Percentiles rank a stretch among this genome's conserved stretches.
Conservation (phyloP, 2,329 filamentous ascomycete species). For the Paramyrothecium roridum region DNA sequence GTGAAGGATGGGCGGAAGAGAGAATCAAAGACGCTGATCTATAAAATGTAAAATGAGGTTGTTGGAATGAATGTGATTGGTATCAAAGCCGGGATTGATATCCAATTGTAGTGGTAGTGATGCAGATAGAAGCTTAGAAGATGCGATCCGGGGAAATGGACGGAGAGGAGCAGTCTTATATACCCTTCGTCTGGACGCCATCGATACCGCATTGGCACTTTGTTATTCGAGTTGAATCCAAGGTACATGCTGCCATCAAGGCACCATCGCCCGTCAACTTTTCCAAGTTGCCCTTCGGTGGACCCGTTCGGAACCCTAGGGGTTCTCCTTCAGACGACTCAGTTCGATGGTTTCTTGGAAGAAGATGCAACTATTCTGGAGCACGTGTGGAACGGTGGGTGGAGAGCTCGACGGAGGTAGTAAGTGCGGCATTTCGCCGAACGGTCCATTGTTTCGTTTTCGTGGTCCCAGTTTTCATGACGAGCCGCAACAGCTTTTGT, state of each 20-base stretch:
- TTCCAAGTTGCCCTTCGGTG: neutral
- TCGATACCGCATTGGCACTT: neutral
- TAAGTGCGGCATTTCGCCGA: neutral
- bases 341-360: neutral
- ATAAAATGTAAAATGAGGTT: neutral
- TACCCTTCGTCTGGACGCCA: neutral
- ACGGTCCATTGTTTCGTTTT: neutral
- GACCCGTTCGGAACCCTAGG: neutral
- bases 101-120: neutral
- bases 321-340: neutral
- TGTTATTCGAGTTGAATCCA: neutral
- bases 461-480: neutral
- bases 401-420: neutral
- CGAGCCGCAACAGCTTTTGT: neutral
- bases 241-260: neutral
- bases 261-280: neutral
- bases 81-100: neutral
- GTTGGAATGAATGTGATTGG: constrained; percentile 4
- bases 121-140: neutral
- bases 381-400: neutral
- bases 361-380: neutral
- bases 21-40: constrained; percentile 3
- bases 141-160: neutral
- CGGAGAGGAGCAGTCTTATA: neutral
- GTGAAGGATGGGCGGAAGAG: constrained; percentile 9